Base-by-base conservation (phyloP, 2,329 filamentous ascomycete species). In the Penicillium sp. region DNA sequence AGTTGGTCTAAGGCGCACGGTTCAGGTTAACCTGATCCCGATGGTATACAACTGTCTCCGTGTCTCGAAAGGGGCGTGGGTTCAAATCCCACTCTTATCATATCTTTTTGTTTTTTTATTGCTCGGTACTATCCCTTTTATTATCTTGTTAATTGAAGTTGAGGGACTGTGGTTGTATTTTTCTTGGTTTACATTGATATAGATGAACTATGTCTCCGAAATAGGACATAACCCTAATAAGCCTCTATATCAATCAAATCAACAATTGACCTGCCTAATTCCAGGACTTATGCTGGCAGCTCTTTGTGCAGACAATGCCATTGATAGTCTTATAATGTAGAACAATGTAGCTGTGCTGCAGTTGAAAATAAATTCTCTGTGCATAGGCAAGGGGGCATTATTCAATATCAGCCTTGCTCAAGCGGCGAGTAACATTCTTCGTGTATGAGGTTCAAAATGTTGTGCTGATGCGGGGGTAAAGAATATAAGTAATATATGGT, bases 1-100 rank as follows among this genome's bases (percentile, higher is more conserved):
- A 70, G 68, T 67, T 69, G 68, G 68, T 70, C 68, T 58, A 70
- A 68, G 68, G 68, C 68, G 68, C 64, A 61, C 64, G 67, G 67
- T 69, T 69, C 65, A 69, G 67, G 67, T 66, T 51, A 42, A 64
- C 63, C 61, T 65, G 61, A 61, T 60, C 60, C 60, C 53, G 53
- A 55, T 51, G 53, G 53, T 55, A 51, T 16, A 55, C 25, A 55
- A 55, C 53, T 55, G 48, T 55, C 41, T 55, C 53, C 53, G 40
- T 45, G 53, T 55, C 53, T 55, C 53, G 53, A 22, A 55, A 55
- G 53, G n/a, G 53, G 53, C 53, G 53, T 55, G 53, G 53, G 53
- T 55, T 55, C 53, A 45, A 55, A 55, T 55, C 53, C 53, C 53
- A 55, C 53, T 55, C 53, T 55, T 55, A 42, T 55, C 53, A 55